Evolutionary conservation across 2,329 filamentous ascomycete genomes (phyloP).

Genomic region (Ophiostoma piceae): DNA sequence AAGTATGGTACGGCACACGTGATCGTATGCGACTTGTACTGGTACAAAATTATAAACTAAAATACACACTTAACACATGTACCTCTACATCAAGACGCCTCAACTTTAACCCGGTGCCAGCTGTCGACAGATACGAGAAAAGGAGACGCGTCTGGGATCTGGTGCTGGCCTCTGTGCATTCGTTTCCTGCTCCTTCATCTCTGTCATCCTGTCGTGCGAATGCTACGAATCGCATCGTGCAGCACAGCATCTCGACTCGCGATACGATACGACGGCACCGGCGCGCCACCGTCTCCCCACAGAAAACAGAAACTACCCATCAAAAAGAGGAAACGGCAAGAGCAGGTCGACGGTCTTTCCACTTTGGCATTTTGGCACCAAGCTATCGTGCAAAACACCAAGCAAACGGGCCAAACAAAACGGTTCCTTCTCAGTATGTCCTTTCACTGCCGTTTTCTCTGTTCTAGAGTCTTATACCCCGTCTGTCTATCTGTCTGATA

Average conservation of each 20-base stretch:
- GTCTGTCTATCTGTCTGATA: not conserved
- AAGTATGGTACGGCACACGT: not conserved
- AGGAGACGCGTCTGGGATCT: not conserved
- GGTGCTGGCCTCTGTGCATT: not conserved
- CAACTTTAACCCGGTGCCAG: constrained; percentile 5
- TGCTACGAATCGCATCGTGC: not conserved
- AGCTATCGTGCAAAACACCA: not conserved
- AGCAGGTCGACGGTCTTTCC: constrained; percentile 1
- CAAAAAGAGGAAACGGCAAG: not conserved
- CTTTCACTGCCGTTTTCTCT: not conserved
- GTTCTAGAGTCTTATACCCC: too few species aligned
- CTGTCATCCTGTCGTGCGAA: constrained; percentile 7
- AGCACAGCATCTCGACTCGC: not conserved
- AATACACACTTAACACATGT: not conserved
- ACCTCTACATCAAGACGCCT: not conserved
- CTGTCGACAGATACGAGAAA: constrained; percentile 1
- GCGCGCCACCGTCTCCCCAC: constrained; percentile 4
- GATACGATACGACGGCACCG: not conserved
- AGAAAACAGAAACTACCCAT: not conserved
- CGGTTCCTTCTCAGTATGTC: not conserved
- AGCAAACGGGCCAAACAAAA: not conserved
- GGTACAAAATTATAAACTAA: not conserved
- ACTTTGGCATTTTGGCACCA: not conserved
- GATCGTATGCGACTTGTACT: not conserved
- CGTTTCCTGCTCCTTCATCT: constrained; percentile 6